Evolutionary conservation across 2,329 filamentous ascomycete species (phyloP).

Genomic region (Claviceps monticola): DNA sequence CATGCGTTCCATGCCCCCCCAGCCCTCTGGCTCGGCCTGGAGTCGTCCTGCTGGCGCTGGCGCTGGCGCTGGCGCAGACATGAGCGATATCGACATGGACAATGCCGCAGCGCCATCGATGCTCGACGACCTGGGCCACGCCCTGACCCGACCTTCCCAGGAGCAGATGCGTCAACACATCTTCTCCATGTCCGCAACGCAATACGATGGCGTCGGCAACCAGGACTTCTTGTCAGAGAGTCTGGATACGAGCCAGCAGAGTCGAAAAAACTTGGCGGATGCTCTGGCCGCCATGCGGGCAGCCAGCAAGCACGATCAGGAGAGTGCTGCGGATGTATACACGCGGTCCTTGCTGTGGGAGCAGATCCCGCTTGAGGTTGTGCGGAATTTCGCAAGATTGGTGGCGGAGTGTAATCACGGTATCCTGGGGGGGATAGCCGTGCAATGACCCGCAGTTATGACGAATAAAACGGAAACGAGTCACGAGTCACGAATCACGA

Average conservation of each 20-base stretch:
- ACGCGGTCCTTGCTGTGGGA: slow-evolving; percentile 89
- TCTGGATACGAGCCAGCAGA: slow-evolving; percentile 37
- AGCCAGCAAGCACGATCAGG: slow-evolving; percentile 58
- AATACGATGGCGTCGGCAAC: slow-evolving; percentile 64
- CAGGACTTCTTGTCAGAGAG: slow-evolving; percentile 54
- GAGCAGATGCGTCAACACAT: slow-evolving; percentile 80
- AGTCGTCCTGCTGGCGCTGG: slow-evolving; percentile 22
- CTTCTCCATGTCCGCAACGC: slow-evolving; percentile 71
- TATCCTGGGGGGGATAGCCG: slow-evolving; percentile 27
- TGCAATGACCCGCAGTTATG: slow-evolving; percentile 29
- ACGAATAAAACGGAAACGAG: slow-evolving; percentile 4
- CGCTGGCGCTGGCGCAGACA: slow-evolving; percentile 27
- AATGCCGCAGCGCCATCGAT: slow-evolving; percentile 37
- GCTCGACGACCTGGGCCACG: slow-evolving; percentile 53
- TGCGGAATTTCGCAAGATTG: slow-evolving; percentile 84
- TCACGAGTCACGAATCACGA: no score
- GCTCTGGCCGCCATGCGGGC: slow-evolving; percentile 66
- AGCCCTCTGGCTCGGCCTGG: slow-evolving; percentile 39
- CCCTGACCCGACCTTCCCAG: slow-evolving; percentile 60
- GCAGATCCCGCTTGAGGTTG: slow-evolving; percentile 81
- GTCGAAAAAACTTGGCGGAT: slow-evolving; percentile 64
- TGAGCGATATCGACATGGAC: slow-evolving; percentile 25
- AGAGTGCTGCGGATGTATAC: slow-evolving; percentile 70
- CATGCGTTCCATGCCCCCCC: slow-evolving; percentile 33
- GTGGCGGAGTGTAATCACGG: slow-evolving; percentile 59